Evolutionary conservation across 1,139 yeast species (phyloP), one percentile per base, ranked within the genome.

Genomic region (Blastobotrys capitulatus): DNA sequence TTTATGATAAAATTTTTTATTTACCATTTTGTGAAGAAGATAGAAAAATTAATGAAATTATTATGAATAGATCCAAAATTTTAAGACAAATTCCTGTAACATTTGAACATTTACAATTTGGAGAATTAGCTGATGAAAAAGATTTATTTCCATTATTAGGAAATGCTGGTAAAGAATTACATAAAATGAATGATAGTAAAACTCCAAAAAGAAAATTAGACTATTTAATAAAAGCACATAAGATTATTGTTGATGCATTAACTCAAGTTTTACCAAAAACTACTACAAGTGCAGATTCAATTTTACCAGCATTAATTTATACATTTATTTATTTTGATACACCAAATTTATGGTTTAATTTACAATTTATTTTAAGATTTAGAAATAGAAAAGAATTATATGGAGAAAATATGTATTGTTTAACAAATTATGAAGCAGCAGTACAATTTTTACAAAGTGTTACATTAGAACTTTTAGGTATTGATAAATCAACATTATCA

Each of bases 341-440:
- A 29, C 71, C 73, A 22, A 68, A 75, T 43, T 57, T 79, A 19
- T 75, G 77, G 58, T 68, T 78, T 18, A 80, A 79, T 52, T 64
- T 79, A 49, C 69, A 74, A 47, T 80, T 74, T 59, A 76, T 81
- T 50, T 77, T 76, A 53, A 65, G 84, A 44, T 82, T 80, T 62
- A 70, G 84, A 46, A 78, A 80, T 52, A 68, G 70, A 35, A 61
- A 65, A 25, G 68, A 72, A 18, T 59, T 76, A 38, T 67, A 66
- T 26, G 82, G 83, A 26, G 80, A 79, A 53, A 70, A 78, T 26
- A 63, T 78, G 27, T 82, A 80, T 60, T 80, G 82, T 46, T 62
- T 81, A 44, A 82, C 87, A 1, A 82, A 82, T 59, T 66, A 79
- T 44, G 86, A 82, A 57, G 88, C 88, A 0, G 78, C 84, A 2